phyloP scores from a whole-genome alignment of 306 rosid species.

The Canavalia ensiformis region DNA sequence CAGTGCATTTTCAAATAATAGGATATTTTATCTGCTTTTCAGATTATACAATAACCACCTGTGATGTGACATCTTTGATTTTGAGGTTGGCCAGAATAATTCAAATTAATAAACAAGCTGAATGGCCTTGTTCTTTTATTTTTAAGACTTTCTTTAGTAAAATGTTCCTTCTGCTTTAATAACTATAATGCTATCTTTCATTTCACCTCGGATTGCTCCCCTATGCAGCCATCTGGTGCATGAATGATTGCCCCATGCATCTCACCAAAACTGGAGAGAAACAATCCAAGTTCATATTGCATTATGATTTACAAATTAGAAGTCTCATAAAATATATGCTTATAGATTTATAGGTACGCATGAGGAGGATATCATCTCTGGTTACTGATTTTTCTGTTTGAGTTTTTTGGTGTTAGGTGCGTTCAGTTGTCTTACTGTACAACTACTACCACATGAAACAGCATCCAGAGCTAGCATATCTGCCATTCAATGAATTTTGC shows the following conservation, averaged over 20 bases:
- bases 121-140: neutral
- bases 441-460: conserved; percentile 82
- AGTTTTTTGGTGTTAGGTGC: conserved; percentile 67
- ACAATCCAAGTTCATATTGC: neutral
- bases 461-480: conserved; percentile 61
- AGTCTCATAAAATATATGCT: neutral
- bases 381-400: conserved; percentile 50
- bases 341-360: conserved; percentile 25
- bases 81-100: conserved; percentile 3
- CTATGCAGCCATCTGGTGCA: conserved; percentile 6
- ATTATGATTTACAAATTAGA: conserved; percentile 5
- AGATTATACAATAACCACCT: neutral
- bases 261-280: conserved; percentile 21
- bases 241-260: neutral
- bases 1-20: neutral
- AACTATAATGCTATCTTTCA: neutral
- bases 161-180: neutral
- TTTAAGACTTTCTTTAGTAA: neutral
- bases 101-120: conserved; percentile 13
- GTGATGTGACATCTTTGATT: neutral
- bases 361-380: conserved; percentile 18
- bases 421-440: conserved; percentile 76
- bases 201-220: conserved; percentile 11
- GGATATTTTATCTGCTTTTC: neutral
- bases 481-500: conserved; percentile 74